Evolutionary conservation across 225 moss, liverwort and hornwort genomes (phyloP).

Genomic region (Pseudisothecium myosuroides): DNA sequence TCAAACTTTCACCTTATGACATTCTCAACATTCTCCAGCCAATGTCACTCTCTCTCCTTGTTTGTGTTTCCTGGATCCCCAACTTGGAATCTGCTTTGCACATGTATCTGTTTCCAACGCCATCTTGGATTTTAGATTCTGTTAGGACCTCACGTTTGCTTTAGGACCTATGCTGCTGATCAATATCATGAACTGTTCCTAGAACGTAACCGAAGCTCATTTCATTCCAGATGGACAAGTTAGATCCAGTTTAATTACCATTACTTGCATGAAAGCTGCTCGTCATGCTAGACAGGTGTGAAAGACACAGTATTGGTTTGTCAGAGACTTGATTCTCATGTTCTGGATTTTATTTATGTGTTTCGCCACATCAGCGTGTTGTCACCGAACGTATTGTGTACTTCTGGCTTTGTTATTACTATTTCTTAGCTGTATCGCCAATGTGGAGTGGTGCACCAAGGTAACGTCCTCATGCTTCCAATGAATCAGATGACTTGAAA

Average conservation of each 20-base stretch:
- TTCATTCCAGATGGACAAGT: neutral
- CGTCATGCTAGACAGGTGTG: neutral
- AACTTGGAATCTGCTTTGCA: neutral
- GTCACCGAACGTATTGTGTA: neutral
- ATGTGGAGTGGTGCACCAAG: neutral
- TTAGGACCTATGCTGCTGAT: neutral
- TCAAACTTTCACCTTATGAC: conserved; percentile 16
- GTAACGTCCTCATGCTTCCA: neutral
- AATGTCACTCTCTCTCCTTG: neutral
- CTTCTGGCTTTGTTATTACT: neutral
- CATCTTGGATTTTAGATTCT: neutral
- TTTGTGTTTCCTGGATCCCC: neutral
- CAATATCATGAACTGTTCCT: neutral
- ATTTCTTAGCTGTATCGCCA: neutral
- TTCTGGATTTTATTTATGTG: neutral
- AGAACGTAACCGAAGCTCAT: neutral
- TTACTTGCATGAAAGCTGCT: neutral
- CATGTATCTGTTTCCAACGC: neutral
- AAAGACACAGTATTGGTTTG: neutral
- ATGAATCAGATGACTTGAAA: neutral
- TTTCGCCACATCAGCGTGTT: neutral
- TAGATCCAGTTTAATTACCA: neutral
- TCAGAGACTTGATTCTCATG: neutral
- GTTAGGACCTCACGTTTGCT: neutral
- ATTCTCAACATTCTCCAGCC: neutral